Conservation (phyloP, 2,329 filamentous ascomycete species). For the Elsinoe fawcettii region DNA sequence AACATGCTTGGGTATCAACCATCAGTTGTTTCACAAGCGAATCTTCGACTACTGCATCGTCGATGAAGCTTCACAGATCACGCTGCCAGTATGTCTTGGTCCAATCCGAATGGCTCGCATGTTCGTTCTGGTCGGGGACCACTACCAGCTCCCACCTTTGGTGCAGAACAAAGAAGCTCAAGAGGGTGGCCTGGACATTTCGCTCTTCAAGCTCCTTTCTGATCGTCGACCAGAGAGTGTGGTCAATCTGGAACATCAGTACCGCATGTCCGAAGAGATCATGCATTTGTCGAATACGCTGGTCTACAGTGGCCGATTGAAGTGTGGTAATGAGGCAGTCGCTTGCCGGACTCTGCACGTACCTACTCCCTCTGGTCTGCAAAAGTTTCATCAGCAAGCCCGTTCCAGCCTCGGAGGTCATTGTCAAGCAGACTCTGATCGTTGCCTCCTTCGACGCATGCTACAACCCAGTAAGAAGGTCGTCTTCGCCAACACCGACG, state of each 20-base stretch:
- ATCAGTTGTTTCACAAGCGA: slow-evolving; percentile 78
- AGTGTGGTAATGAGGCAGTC: slow-evolving; percentile 75
- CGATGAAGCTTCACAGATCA: slow-evolving; percentile 96
- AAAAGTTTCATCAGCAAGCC: slow-evolving; percentile 27
- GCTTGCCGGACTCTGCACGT: slow-evolving; percentile 61
- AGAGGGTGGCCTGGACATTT: slow-evolving; percentile 80
- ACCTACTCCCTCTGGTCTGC: slow-evolving; percentile 39
- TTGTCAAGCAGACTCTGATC: slow-evolving; percentile 22
- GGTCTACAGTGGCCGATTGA: slow-evolving; percentile 84
- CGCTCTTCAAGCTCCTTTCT: slow-evolving; percentile 86
- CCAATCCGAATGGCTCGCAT: slow-evolving; percentile 87
- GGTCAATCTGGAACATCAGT: slow-evolving; percentile 88
- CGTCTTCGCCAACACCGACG: slow-evolving; percentile 83
- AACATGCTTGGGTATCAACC: slow-evolving; percentile 86
- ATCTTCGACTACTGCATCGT: slow-evolving; percentile 98
- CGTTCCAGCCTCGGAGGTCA: not conserved
- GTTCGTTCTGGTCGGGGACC: slow-evolving; percentile 92
- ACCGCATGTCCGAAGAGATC: slow-evolving; percentile 96
- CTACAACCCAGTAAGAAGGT: slow-evolving; percentile 65
- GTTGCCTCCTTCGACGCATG: slow-evolving; percentile 71
- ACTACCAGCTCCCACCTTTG: slow-evolving; percentile 89
- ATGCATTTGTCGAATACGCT: slow-evolving; percentile 89
- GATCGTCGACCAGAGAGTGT: slow-evolving; percentile 82
- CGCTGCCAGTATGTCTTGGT: slow-evolving; percentile 84
- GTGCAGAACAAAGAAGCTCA: slow-evolving; percentile 87